Evolutionary conservation across 73 alveolate genomes (phyloP).

Genomic region (Paramecium sonneborni): DNA sequence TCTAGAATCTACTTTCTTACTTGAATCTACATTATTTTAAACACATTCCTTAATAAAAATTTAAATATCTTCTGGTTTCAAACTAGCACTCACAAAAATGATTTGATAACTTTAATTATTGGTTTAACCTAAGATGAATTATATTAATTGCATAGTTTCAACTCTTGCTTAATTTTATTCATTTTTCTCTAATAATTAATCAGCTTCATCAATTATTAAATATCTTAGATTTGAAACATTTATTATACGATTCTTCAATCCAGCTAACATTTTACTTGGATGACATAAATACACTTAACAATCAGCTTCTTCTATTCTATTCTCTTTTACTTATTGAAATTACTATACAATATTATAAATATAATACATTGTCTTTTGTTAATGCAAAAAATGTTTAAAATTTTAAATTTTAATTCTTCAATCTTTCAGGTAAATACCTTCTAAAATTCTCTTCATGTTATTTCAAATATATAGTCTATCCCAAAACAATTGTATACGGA

Average conservation of each 20-base stretch:
- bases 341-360: not conserved
- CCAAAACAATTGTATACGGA: conserved; percentile 40
- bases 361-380: not conserved
- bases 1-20: conserved; percentile 24
- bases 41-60: not conserved
- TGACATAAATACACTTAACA: not conserved
- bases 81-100: conserved; percentile 45
- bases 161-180: conserved; percentile 35
- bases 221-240: not conserved
- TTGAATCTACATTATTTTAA: not conserved
- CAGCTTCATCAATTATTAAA: conserved; percentile 47
- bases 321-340: not conserved
- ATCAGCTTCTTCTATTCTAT: conserved; percentile 27
- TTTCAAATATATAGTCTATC: conserved; percentile 31
- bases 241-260: not conserved
- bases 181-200: not conserved
- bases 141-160: not conserved
- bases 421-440: conserved; percentile 2
- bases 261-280: conserved; percentile 11
- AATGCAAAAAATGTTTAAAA: conserved; percentile 49
- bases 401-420: not conserved
- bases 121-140: conserved; percentile 22
- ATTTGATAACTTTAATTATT: not conserved
- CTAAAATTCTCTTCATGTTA: conserved; percentile 49
- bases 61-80: conserved; percentile 14